Base-by-base conservation (phyloP, 2,329 filamentous ascomycete genomes). In the Apiospora aurea region DNA sequence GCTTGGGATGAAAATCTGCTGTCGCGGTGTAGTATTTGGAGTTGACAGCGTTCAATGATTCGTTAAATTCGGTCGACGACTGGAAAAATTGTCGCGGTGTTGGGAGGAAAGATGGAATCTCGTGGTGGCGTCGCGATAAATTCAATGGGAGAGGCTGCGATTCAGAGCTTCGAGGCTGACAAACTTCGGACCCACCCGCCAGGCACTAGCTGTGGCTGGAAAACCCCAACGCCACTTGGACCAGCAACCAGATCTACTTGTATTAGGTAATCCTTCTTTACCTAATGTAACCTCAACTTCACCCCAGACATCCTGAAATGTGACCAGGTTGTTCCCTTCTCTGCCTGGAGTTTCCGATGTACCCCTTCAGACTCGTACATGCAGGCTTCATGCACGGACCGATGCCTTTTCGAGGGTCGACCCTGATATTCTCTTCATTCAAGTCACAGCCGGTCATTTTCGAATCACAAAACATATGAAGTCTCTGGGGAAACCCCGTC, bases 141-240 rank as follows among this genome's bases (percentile, higher is more conserved):
- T 41, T 64, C 29, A n/a, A 64, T n/a, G 10, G 57, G 57, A 64
- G 38, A 64, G 57, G 57, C 57, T 64, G 57, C 57, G 57, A 64
- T 64, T 10, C 18, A n/a, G 57, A 41, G 21, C 18, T 64, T 64
- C 57, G 34, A 64, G 57, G 57, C 57, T 64, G 57, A 64, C 57
- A 64, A 64, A 64, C 57, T 64, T n/a, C 2, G 21, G 53, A 38
- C 34, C 26, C 16, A 29, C 26, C 29, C 14, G 21, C 34, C 57
- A 64, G 18, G 18, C 57, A 18, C 57, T 64, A 64, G 57, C 57
- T 64, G 57, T 64, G 57, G 57, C 57, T 64, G 57, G 57, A 64
- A 41, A 64, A n/a, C 41, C n/a, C 29, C 34, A 64, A 38, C 57
- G 57, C 57, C 57, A 64, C 57, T n/a, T 8, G 3, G 2, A 49